Conservation (phyloP, 139 green algal species). For the Volvox reticuliferus region DNA sequence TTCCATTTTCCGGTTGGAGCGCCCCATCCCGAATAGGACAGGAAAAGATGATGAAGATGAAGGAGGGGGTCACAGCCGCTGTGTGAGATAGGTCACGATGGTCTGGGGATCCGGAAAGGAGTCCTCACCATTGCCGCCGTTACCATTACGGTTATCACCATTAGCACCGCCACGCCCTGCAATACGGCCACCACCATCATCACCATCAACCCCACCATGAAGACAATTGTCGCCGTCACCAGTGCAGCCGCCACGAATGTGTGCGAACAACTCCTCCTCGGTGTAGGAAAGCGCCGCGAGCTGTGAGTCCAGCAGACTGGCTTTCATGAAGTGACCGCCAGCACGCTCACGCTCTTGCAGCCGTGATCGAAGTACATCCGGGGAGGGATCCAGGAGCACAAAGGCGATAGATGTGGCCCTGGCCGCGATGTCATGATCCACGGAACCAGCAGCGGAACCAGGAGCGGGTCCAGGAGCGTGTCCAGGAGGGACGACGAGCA, state of each 20-base stretch:
- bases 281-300: background rate
- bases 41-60: too few species aligned
- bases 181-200: too few species aligned
- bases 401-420: background rate
- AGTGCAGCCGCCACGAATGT: background rate
- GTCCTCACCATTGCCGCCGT: too few species aligned
- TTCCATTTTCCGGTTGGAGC: too few species aligned
- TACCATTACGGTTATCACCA: too few species aligned
- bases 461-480: too few species aligned
- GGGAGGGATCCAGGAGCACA: background rate
- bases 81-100: background rate
- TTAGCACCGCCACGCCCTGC: too few species aligned
- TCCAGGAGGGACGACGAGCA: too few species aligned
- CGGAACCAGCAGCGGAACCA: too few species aligned
- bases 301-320: slow-evolving; percentile 15
- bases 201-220: background rate
- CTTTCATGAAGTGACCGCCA: slow-evolving; percentile 9
- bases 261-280: background rate
- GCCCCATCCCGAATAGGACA: too few species aligned
- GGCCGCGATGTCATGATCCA: background rate
- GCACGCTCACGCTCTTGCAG: background rate
- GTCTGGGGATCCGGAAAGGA: background rate
- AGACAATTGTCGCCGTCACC: background rate
- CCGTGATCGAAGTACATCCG: background rate
- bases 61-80: background rate